A percentile compares a stretch with the other conserved stretches of the same genome.
Evolutionary conservation across 1,284 basidiomycete genomes (phyloP).

Genomic region (Cutaneotrichosporon curvatum): DNA sequence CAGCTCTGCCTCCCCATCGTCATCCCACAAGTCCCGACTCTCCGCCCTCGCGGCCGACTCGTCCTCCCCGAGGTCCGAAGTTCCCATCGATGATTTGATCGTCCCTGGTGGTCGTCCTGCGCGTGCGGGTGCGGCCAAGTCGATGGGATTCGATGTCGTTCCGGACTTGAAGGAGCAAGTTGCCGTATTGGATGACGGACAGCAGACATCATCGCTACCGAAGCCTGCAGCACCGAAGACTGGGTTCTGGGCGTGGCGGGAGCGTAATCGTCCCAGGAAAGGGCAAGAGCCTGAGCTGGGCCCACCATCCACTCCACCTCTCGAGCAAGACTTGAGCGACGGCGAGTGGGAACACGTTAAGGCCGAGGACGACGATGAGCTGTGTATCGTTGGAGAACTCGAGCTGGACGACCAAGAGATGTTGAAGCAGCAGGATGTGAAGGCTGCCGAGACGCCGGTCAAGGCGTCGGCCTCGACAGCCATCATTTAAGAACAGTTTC

Average conservation of each 20-base stretch:
- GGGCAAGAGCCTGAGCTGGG: neutral
- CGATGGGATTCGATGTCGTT: constrained; percentile 37
- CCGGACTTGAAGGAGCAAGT: constrained; percentile 21
- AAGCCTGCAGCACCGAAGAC: constrained; percentile 4
- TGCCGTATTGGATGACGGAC: neutral
- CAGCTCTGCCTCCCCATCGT: neutral
- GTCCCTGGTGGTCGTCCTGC: constrained; percentile 28
- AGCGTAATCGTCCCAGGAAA: neutral
- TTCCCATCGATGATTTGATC: constrained; percentile 21
- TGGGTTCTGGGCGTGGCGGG: constrained; percentile 7
- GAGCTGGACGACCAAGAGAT: constrained; percentile 21
- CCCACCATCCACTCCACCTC: neutral
- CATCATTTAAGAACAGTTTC: no score
- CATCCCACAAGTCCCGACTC: neutral
- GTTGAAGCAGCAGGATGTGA: neutral
- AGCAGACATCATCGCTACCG: neutral
- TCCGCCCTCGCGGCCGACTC: no score
- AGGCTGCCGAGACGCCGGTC: neutral
- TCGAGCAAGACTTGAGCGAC: constrained; percentile 1
- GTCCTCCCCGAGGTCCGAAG: constrained; percentile 1
- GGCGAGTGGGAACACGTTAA: constrained; percentile 37
- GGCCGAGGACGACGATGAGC: constrained; percentile 28
- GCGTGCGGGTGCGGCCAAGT: constrained; percentile 33
- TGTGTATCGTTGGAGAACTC: constrained; percentile 32
- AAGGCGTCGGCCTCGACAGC: no score